These are phyloP conservation scores for Drechslerella coelobrocha DNA, from an alignment of 2,329 filamentous ascomycete species.

Conservation along the genomic window DNA sequence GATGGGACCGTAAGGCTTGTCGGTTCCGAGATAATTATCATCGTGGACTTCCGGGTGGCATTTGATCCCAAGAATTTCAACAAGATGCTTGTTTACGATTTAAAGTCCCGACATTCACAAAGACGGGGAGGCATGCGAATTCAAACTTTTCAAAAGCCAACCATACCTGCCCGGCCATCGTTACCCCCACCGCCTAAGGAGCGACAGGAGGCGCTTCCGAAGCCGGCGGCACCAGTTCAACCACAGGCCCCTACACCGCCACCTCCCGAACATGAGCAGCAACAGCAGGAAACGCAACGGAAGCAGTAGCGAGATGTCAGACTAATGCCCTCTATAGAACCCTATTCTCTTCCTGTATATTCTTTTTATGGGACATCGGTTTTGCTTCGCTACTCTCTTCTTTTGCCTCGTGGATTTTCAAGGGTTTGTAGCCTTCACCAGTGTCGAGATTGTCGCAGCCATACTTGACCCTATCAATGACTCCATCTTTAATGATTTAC, in stretches of 20 bases:
- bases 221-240: slow-evolving; percentile 3
- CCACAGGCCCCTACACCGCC: background rate
- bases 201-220: slow-evolving; percentile 9
- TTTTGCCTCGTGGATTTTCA: slow-evolving; percentile 4
- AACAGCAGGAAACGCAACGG: slow-evolving; percentile 29
- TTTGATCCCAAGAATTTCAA: slow-evolving; percentile 48
- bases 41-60: slow-evolving; percentile 43
- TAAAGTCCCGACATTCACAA: slow-evolving; percentile 26
- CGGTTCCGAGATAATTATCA: slow-evolving; percentile 33
- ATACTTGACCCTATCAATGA: no score
- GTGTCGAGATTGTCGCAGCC: background rate
- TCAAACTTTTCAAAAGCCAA: slow-evolving; percentile 35
- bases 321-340: background rate
- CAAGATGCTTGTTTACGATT: slow-evolving; percentile 23
- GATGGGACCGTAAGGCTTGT: slow-evolving; percentile 40
- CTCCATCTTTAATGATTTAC: slow-evolving; percentile 28
- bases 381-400: slow-evolving; percentile 28
- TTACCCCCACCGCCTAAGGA: slow-evolving; percentile 20
- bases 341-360: slow-evolving; percentile 28
- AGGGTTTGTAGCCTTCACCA: slow-evolving; percentile 9
- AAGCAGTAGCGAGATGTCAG: slow-evolving; percentile 24
- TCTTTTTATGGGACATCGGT: slow-evolving; percentile 15
- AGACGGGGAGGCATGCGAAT: slow-evolving; percentile 11
- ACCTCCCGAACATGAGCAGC: slow-evolving; percentile 8
- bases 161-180: slow-evolving; percentile 7